Evolutionary conservation across 805 yeast genomes (phyloP).

Genomic region (Wickerhamomyces queroliae): DNA sequence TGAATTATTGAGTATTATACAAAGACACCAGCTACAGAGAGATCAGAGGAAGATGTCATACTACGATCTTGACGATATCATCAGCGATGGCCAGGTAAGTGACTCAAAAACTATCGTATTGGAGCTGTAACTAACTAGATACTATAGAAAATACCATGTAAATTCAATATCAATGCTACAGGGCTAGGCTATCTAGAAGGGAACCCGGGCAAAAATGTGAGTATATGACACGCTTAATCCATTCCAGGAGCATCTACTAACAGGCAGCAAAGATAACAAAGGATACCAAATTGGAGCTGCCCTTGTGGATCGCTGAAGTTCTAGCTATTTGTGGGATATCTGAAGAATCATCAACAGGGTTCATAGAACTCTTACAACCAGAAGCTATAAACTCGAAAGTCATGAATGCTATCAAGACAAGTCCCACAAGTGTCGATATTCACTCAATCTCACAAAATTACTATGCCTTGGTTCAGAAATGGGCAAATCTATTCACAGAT

Average conservation of each 20-base stretch:
- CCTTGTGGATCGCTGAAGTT: conserved; percentile 83
- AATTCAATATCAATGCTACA: conserved; percentile 71
- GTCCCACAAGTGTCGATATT: conserved; percentile 59
- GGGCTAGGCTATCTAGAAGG: conserved; percentile 87
- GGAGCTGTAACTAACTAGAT: background rate
- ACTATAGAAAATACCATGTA: conserved; percentile 61
- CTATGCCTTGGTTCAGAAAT: conserved; percentile 64
- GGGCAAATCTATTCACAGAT: conserved; percentile 73
- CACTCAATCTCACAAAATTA: conserved; percentile 62
- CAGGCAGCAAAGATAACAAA: conserved; percentile 34
- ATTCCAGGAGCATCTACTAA: no score
- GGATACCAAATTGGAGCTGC: conserved; percentile 68
- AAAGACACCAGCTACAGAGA: no score
- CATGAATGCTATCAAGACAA: conserved; percentile 76
- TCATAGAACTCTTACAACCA: conserved; percentile 67
- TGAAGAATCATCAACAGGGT: conserved; percentile 34
- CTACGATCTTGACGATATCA: conserved; percentile 72
- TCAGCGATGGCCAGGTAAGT: conserved; percentile 55
- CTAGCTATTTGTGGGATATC: conserved; percentile 46
- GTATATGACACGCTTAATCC: no score
- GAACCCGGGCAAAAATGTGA: conserved; percentile 53
- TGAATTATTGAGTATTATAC: no score
- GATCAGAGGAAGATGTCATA: conserved; percentile 32
- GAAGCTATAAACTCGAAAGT: conserved; percentile 60
- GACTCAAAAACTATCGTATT: background rate